These are phyloP conservation scores for Rhodotorula mucilaginosa DNA, from an alignment of 1,284 basidiomycete species.

Conservation along the genomic window DNA sequence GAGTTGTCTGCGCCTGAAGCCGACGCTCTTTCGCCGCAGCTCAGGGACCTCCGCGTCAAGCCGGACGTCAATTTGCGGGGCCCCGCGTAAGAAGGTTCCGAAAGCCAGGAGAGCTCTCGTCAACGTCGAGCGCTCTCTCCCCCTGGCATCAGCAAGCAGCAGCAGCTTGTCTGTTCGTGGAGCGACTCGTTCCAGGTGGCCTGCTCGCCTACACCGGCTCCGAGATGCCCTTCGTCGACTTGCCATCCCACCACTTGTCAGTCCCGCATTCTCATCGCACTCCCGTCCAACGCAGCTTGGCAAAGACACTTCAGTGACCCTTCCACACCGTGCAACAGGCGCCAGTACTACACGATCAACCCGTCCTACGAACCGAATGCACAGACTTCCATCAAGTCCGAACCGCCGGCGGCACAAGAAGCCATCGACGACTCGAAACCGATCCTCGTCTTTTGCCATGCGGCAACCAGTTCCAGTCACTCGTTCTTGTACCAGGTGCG, in stretches of 20 bases:
- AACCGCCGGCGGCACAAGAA: background rate
- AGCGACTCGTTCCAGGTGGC: too few relatives aligned
- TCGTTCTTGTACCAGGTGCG: conserved; percentile 25
- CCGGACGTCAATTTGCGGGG: too few relatives aligned
- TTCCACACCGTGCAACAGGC: conserved; percentile 3
- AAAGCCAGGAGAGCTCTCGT: too few relatives aligned
- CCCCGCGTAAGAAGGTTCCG: too few relatives aligned
- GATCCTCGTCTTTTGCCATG: conserved; percentile 15
- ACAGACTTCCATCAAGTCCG: background rate
- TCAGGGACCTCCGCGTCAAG: too few relatives aligned
- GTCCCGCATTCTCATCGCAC: background rate
- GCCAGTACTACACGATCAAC: conserved; percentile 25
- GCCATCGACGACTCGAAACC: conserved; percentile 8
- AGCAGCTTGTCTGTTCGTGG: too few relatives aligned
- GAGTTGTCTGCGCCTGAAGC: too few relatives aligned
- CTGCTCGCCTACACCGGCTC: too few relatives aligned
- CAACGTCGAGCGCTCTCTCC: too few relatives aligned
- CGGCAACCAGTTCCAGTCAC: conserved; percentile 12
- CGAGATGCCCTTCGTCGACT: conserved; percentile 20
- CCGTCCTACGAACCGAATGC: conserved; percentile 4
- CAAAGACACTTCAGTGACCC: too few relatives aligned
- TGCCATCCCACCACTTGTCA: conserved; percentile 9
- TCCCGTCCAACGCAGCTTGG: background rate
- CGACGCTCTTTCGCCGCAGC: too few relatives aligned
- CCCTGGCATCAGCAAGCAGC: too few relatives aligned